Evolutionary conservation across 2,329 filamentous ascomycete species (phyloP).

Genomic region (Venturia nashicola): DNA sequence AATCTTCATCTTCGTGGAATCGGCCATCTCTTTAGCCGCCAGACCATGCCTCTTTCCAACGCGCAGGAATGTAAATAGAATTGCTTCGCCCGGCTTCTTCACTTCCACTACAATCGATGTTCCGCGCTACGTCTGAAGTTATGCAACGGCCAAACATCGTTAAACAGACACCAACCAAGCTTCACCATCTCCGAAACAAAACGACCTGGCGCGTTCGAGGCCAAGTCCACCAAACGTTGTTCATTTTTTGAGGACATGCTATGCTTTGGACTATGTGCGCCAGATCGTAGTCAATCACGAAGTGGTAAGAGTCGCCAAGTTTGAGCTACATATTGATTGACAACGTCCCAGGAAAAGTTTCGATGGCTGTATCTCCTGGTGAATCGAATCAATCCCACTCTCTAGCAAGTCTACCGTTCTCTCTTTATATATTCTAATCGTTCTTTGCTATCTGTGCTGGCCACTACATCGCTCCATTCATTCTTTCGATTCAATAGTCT

Average conservation of each 20-base stretch:
- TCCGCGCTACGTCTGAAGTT: neutral
- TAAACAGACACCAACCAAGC: neutral
- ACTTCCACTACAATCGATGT: neutral
- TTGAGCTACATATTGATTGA: neutral
- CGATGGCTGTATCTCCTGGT: conserved; percentile 91
- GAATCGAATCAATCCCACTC: conserved; percentile 73
- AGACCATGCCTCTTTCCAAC: neutral
- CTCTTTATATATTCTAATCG: conserved; percentile 34
- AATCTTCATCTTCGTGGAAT: neutral
- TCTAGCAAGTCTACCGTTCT: conserved; percentile 69
- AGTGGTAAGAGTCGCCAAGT: neutral
- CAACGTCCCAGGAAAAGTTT: conserved; percentile 52
- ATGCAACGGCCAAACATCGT: neutral
- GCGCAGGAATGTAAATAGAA: neutral
- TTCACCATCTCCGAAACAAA: neutral
- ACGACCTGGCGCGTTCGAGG: neutral
- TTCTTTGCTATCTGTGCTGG: neutral
- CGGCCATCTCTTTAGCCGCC: neutral
- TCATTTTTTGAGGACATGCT: neutral
- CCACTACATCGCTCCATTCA: neutral
- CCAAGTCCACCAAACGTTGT: neutral
- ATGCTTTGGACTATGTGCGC: neutral
- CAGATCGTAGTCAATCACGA: neutral
- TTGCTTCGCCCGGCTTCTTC: neutral
- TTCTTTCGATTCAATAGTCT: neutral